Evolutionary conservation across 108 stramenopile genomes (phyloP), one percentile per base, ranked within the genome.

Genomic region (Mediolabrus comicus): DNA sequence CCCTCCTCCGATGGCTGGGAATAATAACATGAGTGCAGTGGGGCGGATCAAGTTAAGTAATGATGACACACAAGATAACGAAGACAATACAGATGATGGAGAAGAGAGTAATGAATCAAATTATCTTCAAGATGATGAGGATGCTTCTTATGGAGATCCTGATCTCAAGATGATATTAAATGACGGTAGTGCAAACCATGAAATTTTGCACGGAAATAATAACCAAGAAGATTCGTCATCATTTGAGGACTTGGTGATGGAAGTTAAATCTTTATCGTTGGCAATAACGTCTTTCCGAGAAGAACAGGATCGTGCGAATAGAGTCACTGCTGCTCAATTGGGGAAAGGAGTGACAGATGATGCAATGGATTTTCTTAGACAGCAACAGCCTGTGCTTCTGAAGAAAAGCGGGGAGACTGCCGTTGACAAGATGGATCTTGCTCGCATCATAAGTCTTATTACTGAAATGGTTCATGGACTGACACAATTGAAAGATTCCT

Each of bases 1-100:
- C 59, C 92, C 92, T 25, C 83, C 86, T 33, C 84, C 90, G 9
- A 35, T 67, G 24, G 51, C 70, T 43, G 36, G 29, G n/a, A n/a
- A n/a, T n/a, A n/a, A n/a, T n/a, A n/a, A n/a, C 25, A 46, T 25
- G 30, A 33, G 7, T 33, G 3, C 33, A 33, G 7, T 33, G 33
- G 22, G 46, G 46, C 19, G 4, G 2, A 49, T 49, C 46, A 49
- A 49, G 46, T 22, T 26, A 19, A 24, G 24, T 24, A 17, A 5
- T 4, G 53, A 62, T 26, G 61, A 59, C 26, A 19, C 19, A 33
- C 59, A 24, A 32, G 29, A 17, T 25, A 38, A 60, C 27, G 74
- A 67, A 4, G 80, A 71, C 35, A 65, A 78, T 12, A 53, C 61
- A n/a, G 73, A 67, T 9, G 72, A 70, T 34, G 59, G 36, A 46